These are phyloP conservation scores for Dipodascopsis tothii DNA, from an alignment of 805 yeast genomes.

Conservation along the genomic window DNA sequence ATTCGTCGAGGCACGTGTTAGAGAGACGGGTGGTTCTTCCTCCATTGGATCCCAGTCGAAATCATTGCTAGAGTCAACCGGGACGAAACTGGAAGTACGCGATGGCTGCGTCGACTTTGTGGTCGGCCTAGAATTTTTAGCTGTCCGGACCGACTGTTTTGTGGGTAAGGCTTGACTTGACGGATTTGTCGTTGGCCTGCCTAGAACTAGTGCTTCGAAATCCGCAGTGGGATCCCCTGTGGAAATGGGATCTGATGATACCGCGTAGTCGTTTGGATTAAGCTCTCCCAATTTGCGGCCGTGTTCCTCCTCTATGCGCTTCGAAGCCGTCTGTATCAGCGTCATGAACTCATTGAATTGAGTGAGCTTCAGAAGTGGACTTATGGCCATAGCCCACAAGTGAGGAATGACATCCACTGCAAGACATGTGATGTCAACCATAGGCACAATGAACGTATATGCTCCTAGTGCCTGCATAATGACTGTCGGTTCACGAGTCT, in stretches of 20 bases:
- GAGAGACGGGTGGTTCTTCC: not conserved
- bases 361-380: constrained; percentile 36
- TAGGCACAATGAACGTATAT: constrained; percentile 31
- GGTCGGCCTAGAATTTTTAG: constrained; percentile 14
- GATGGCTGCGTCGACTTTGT: not conserved
- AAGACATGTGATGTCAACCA: constrained; percentile 43
- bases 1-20: not conserved
- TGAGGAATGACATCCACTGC: constrained; percentile 52
- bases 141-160: constrained; percentile 9
- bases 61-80: no score
- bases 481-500: constrained; percentile 65
- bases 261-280: constrained; percentile 4
- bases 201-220: constrained; percentile 21
- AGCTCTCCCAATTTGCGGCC: constrained; percentile 28
- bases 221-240: constrained; percentile 18
- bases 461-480: constrained; percentile 44
- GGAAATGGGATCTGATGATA: not conserved
- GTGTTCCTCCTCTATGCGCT: constrained; percentile 41
- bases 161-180: not conserved
- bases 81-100: no score
- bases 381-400: constrained; percentile 44
- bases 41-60: not conserved
- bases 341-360: constrained; percentile 37
- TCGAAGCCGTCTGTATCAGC: constrained; percentile 38
- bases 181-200: constrained; percentile 2